These are phyloP conservation scores for Eucalyptus sideroxylon DNA, from an alignment of 345 rosid species.

Conservation along the genomic window DNA sequence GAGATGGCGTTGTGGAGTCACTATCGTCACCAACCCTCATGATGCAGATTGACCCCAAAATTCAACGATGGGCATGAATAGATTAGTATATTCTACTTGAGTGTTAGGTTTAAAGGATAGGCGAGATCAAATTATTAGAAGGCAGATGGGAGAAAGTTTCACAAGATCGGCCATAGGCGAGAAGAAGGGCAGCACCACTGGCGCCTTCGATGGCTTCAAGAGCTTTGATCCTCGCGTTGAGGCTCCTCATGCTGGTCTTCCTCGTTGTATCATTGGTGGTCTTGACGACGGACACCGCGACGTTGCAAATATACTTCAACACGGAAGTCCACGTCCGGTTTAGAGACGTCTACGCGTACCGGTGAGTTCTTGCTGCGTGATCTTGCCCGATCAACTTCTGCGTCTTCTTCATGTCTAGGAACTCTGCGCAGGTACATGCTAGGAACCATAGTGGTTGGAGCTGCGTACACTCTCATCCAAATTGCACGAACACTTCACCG, in stretches of 20 bases:
- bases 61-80: background rate
- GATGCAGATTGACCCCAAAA: background rate
- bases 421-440: conserved; percentile 13
- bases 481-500: background rate
- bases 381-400: background rate
- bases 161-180: background rate
- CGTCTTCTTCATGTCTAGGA: background rate
- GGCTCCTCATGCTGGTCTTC: background rate
- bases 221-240: background rate
- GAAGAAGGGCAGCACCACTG: background rate
- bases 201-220: background rate
- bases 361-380: background rate
- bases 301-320: background rate
- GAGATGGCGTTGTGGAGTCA: background rate
- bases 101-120: background rate
- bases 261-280: background rate
- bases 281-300: background rate
- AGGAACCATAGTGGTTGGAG: conserved; percentile 8
- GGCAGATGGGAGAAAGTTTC: background rate
- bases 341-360: conserved; percentile 5
- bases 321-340: background rate
- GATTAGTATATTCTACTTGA: background rate
- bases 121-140: background rate
- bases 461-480: conserved; percentile 16
- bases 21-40: background rate